phyloP scores from a whole-genome alignment of 257 asterid genomes.

The Coffea canephora region DNA sequence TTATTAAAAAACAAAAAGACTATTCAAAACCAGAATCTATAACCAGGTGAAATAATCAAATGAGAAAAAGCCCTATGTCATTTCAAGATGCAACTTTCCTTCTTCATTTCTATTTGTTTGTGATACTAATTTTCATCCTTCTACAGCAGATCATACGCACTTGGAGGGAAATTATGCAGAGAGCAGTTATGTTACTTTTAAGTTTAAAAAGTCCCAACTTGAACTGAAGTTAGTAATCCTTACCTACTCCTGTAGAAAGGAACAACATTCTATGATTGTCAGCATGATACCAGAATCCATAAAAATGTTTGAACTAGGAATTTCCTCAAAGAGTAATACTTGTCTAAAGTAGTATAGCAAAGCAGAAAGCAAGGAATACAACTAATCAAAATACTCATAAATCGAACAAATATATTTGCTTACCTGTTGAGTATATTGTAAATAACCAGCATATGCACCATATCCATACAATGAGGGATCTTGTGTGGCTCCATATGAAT shows the following conservation, averaged over 20 bases:
- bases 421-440: slow-evolving; percentile 84
- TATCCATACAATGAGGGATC: slow-evolving; percentile 82
- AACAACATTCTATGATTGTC: not conserved
- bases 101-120: not conserved
- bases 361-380: slow-evolving; percentile 6
- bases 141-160: not conserved
- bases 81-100: not conserved
- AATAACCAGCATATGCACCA: slow-evolving; percentile 83
- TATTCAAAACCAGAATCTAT: too few relatives aligned
- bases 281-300: not conserved
- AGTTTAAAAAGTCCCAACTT: not conserved
- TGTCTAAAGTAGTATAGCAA: slow-evolving; percentile 8
- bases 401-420: slow-evolving; percentile 7
- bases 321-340: not conserved
- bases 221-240: not conserved
- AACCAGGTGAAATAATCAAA: too few relatives aligned
- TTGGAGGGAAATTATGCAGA: not conserved
- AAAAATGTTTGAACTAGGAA: not conserved
- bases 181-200: not conserved
- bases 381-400: not conserved
- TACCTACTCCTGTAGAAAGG: not conserved
- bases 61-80: not conserved
- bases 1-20: too few relatives aligned
- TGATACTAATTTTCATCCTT: not conserved
- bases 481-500: slow-evolving; percentile 75